These are phyloP conservation scores for Ophiosphaerella narmari DNA, from an alignment of 2,329 filamentous ascomycete genomes.

Conservation along the genomic window DNA sequence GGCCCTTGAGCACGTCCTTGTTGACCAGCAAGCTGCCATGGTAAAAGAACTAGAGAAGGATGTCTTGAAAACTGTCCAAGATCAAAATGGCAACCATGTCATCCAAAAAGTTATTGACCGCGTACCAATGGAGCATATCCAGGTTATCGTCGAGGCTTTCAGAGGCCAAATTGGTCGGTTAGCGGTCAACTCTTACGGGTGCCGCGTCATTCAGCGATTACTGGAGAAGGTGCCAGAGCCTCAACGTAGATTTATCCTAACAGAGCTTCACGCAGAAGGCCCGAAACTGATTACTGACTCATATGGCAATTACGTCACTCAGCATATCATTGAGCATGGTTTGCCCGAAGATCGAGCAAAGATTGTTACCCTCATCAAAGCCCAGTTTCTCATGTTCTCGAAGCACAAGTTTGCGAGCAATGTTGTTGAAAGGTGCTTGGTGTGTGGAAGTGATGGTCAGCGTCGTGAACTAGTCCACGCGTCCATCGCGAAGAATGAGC, in stretches of 20 bases:
- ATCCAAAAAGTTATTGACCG: conserved; percentile 90
- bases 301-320: conserved; percentile 95
- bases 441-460: conserved; percentile 70
- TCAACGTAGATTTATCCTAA: conserved; percentile 73
- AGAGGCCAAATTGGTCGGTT: conserved; percentile 74
- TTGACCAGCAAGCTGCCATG: conserved; percentile 86
- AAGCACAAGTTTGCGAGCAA: conserved; percentile 98
- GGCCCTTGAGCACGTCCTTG: conserved; percentile 87
- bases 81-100: conserved; percentile 95
- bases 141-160: conserved; percentile 83
- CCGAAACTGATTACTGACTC: conserved; percentile 78
- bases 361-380: conserved; percentile 75
- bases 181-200: conserved; percentile 82
- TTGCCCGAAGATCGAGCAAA: conserved; percentile 70
- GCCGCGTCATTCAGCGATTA: conserved; percentile 90
- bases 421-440: conserved; percentile 91
- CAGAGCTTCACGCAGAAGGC: conserved; percentile 76
- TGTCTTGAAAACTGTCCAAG: conserved; percentile 76
- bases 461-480: conserved; percentile 66
- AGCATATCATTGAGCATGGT: conserved; percentile 85
- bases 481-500: conserved; percentile 56
- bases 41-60: conserved; percentile 80
- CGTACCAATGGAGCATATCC: conserved; percentile 76
- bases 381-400: conserved; percentile 73
- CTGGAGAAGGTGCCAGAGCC: conserved; percentile 78